These are phyloP conservation scores for Daldinia caldariorum DNA, from an alignment of 495 filamentous ascomycete genomes.

Conservation along the genomic window DNA sequence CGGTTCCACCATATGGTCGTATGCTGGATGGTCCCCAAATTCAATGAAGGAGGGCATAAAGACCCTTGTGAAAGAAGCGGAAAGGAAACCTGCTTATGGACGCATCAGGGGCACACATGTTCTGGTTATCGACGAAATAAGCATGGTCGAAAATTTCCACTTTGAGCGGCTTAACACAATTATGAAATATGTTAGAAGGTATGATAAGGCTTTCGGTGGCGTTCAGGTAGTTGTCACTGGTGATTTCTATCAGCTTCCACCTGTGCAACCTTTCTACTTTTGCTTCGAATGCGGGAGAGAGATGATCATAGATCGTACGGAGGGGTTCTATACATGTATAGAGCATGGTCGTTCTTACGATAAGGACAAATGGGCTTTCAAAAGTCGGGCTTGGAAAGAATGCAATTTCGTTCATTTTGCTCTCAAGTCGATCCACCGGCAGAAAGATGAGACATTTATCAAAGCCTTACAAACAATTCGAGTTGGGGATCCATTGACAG, in stretches of 20 bases:
- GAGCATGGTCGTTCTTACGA: background rate
- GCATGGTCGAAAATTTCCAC: background rate
- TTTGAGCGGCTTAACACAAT: background rate
- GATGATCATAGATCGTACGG: background rate
- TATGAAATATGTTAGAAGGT: background rate
- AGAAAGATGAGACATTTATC: background rate
- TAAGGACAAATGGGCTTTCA: background rate
- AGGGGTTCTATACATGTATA: background rate
- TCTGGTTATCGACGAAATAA: background rate
- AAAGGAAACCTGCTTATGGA: background rate
- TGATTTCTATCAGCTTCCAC: background rate
- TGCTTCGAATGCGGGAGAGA: background rate
- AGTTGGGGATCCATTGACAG: background rate
- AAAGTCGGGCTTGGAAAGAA: background rate
- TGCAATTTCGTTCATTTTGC: background rate
- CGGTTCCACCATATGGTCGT: constrained; percentile 63
- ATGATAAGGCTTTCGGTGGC: background rate
- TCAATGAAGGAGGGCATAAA: constrained; percentile 39
- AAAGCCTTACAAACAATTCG: background rate
- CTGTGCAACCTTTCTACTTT: background rate
- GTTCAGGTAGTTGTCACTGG: background rate
- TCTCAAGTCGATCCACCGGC: background rate
- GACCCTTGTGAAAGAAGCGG: background rate
- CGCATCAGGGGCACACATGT: background rate
- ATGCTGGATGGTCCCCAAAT: constrained; percentile 62